These are phyloP conservation scores for Microcera coccophila DNA, from an alignment of 2,329 filamentous ascomycete genomes.

Conservation along the genomic window DNA sequence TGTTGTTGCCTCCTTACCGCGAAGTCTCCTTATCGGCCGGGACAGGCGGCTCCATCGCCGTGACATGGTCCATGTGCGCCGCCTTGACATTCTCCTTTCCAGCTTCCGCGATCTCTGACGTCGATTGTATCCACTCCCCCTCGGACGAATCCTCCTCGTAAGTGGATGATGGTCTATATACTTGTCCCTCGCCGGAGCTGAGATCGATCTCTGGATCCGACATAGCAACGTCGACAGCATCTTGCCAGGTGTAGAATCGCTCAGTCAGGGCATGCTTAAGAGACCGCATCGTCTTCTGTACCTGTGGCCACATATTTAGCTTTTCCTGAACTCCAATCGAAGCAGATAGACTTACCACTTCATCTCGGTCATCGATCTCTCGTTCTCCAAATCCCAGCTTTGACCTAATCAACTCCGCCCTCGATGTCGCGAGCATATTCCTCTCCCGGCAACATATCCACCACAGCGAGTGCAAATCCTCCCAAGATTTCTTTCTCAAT, in stretches of 20 bases:
- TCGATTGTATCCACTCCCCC: conserved; percentile 23
- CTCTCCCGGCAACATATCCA: conserved; percentile 90
- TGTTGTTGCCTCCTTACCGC: conserved; percentile 16
- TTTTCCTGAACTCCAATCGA: not conserved
- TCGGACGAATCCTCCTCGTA: conserved; percentile 33
- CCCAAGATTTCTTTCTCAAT: conserved; percentile 84
- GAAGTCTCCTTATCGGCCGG: conserved; percentile 22
- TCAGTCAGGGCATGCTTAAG: conserved; percentile 87
- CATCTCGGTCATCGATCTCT: conserved; percentile 62
- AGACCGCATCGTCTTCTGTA: conserved; percentile 69
- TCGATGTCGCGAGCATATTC: conserved; percentile 81
- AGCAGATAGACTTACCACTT: conserved; percentile 56
- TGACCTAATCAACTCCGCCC: conserved; percentile 62
- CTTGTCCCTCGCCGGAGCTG: conserved; percentile 40
- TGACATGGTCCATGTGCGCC: conserved; percentile 7
- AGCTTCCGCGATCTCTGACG: conserved; percentile 13
- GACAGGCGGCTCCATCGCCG: conserved; percentile 11
- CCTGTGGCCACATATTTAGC: conserved; percentile 43
- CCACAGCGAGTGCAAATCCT: conserved; percentile 88
- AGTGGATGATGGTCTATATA: conserved; percentile 47
- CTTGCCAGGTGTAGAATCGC: conserved; percentile 82
- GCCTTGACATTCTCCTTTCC: conserved; percentile 9
- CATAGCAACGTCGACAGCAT: conserved; percentile 64
- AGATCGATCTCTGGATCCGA: conserved; percentile 65
- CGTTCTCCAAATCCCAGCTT: conserved; percentile 69